These are phyloP conservation scores for Volutella citrinella DNA, from an alignment of 2,329 filamentous ascomycete species.

Conservation along the genomic window DNA sequence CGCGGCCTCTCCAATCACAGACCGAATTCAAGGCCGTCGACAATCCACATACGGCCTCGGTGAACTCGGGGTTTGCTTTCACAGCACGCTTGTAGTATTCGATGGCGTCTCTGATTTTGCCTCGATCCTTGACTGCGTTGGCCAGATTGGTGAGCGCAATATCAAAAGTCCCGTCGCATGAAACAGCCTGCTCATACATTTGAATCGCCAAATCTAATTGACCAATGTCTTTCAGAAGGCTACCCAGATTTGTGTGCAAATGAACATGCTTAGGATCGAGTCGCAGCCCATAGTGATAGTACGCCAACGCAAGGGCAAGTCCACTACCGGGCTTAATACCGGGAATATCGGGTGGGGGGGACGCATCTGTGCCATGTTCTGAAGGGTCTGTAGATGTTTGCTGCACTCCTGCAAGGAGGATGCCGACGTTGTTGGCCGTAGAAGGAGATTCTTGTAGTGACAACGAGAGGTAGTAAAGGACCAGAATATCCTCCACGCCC, in stretches of 20 bases:
- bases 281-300: slow-evolving; percentile 90
- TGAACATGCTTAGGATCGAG: slow-evolving; percentile 90
- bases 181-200: slow-evolving; percentile 95
- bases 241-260: slow-evolving; percentile 93
- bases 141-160: slow-evolving; percentile 95
- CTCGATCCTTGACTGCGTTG: slow-evolving; percentile 96
- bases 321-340: slow-evolving; percentile 85
- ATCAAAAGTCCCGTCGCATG: slow-evolving; percentile 90
- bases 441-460: slow-evolving; percentile 95
- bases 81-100: slow-evolving; percentile 89
- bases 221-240: slow-evolving; percentile 92
- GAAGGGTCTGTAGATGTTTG: slow-evolving; percentile 46
- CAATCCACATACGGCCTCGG: slow-evolving; percentile 92
- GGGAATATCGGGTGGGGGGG: slow-evolving; percentile 52
- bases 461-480: slow-evolving; percentile 91
- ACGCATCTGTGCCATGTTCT: slow-evolving; percentile 8
- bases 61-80: slow-evolving; percentile 88
- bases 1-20: slow-evolving; percentile 88
- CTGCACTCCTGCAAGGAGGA: slow-evolving; percentile 91
- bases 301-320: slow-evolving; percentile 80
- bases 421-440: slow-evolving; percentile 97
- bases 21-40: slow-evolving; percentile 95
- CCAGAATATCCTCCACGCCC: slow-evolving; percentile 86
- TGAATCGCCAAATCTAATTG: slow-evolving; percentile 87
- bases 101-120: slow-evolving; percentile 88